phyloP scores from a whole-genome alignment of 345 rosid genomes.

The Geranium brycei region DNA sequence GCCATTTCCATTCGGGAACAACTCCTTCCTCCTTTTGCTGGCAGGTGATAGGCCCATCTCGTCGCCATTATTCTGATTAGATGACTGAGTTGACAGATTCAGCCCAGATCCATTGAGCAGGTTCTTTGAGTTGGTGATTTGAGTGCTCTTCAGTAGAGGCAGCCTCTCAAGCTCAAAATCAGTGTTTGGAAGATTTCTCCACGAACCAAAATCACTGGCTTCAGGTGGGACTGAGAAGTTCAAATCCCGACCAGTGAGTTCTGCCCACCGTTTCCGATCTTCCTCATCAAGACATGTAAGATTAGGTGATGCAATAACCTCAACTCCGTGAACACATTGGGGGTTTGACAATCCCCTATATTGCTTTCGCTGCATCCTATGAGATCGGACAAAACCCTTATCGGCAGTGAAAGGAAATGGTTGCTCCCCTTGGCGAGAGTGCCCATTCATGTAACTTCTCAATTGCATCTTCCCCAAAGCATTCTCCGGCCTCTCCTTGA shows the following conservation, averaged over 20 bases:
- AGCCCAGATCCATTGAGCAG: slow-evolving; percentile 75
- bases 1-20: slow-evolving; percentile 50
- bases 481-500: slow-evolving; percentile 93
- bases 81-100: slow-evolving; percentile 63
- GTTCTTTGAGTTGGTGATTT: slow-evolving; percentile 52
- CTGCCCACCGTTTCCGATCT: slow-evolving; percentile 80
- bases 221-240: slow-evolving; percentile 66
- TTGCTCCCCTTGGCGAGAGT: slow-evolving; percentile 91
- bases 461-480: slow-evolving; percentile 98
- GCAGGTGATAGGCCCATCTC: slow-evolving; percentile 57
- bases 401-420: slow-evolving; percentile 86
- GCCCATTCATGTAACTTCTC: slow-evolving; percentile 96
- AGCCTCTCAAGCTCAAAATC: slow-evolving; percentile 89
- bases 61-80: slow-evolving; percentile 50
- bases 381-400: slow-evolving; percentile 89
- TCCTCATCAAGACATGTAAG: slow-evolving; percentile 69
- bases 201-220: slow-evolving; percentile 81
- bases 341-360: slow-evolving; percentile 95
- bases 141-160: slow-evolving; percentile 32
- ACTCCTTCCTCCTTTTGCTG: slow-evolving; percentile 70
- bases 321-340: slow-evolving; percentile 88
- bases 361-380: slow-evolving; percentile 95
- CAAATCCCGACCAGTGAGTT: slow-evolving; percentile 79
- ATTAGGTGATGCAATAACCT: slow-evolving; percentile 62
- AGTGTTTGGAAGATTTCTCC: slow-evolving; percentile 87